Percentiles rank a stretch among this genome's conserved stretches.
Evolutionary conservation across 805 yeast species (phyloP).

Genomic region (Saccharomycopsis oosterbeekiorum): DNA sequence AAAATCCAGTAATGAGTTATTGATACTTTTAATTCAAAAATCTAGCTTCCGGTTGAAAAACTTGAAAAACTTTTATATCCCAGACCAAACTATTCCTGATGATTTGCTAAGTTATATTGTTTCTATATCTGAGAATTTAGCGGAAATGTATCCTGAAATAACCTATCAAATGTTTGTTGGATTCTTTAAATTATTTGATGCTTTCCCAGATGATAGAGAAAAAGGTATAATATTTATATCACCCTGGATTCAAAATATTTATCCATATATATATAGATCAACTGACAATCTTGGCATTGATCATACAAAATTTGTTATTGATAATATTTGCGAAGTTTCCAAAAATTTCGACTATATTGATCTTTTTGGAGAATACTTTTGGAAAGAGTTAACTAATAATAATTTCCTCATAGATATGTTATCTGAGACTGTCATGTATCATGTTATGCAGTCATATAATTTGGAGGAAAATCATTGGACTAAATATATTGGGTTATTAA

Average conservation of each 20-base stretch:
- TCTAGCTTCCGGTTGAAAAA: background rate
- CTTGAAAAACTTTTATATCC: constrained; percentile 23
- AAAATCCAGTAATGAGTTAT: constrained; percentile 9
- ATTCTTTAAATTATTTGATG: constrained; percentile 27
- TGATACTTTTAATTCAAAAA: background rate
- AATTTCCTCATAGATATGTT: constrained; percentile 35
- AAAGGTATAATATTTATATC: constrained; percentile 32
- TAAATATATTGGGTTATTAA: constrained; percentile 38
- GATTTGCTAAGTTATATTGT: constrained; percentile 42
- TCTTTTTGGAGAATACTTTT: constrained; percentile 35
- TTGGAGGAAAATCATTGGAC: constrained; percentile 34
- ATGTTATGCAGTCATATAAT: constrained; percentile 17
- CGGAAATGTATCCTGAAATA: constrained; percentile 37
- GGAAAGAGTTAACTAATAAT: constrained; percentile 41
- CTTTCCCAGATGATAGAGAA: background rate
- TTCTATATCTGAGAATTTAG: constrained; percentile 36
- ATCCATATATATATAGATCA: constrained; percentile 33
- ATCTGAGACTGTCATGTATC: background rate
- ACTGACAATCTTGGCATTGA: constrained; percentile 30
- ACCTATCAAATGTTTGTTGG: constrained; percentile 40
- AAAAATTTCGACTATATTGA: constrained; percentile 30
- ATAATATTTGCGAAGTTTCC: constrained; percentile 40
- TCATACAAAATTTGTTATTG: constrained; percentile 36
- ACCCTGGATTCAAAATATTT: constrained; percentile 47
- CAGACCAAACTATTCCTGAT: constrained; percentile 33